A percentile compares a stretch with the other conserved stretches of the same genome.
Evolutionary conservation across 2,329 filamentous ascomycete genomes (phyloP).

Genomic region (Phyllosticta ampelicida): DNA sequence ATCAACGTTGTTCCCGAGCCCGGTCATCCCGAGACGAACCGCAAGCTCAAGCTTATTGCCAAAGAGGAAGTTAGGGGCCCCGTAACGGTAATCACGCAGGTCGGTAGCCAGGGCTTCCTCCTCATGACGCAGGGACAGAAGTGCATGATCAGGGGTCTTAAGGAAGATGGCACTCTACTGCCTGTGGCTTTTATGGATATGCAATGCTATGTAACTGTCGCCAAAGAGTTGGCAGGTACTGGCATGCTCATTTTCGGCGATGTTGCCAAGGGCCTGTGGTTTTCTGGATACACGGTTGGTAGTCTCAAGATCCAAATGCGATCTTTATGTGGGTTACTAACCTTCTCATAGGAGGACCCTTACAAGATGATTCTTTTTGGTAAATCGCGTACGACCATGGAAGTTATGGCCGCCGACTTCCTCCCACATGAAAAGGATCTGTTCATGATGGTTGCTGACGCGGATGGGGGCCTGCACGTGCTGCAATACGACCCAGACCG

Average conservation of each 20-base stretch:
- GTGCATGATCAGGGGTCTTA: constrained; percentile 89
- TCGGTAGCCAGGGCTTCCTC: constrained; percentile 79
- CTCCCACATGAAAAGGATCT: constrained; percentile 75
- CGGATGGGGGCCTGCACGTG: constrained; percentile 76
- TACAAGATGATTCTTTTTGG: constrained; percentile 92
- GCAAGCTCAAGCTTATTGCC: constrained; percentile 72
- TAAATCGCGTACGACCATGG: constrained; percentile 68
- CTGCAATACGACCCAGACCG: constrained; percentile 92
- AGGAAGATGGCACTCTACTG: constrained; percentile 84
- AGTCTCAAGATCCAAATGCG: neutral
- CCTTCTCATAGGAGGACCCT: constrained; percentile 60
- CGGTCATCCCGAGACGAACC: constrained; percentile 72
- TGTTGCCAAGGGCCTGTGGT: constrained; percentile 89
- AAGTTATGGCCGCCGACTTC: constrained; percentile 75
- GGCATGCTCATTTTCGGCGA: constrained; percentile 83
- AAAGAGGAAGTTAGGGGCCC: constrained; percentile 88
- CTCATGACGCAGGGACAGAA: constrained; percentile 91
- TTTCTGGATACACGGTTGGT: constrained; percentile 73
- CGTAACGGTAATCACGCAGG: constrained; percentile 74
- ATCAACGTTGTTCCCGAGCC: constrained; percentile 87
- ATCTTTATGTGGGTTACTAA: constrained; percentile 1
- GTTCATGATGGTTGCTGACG: constrained; percentile 72
- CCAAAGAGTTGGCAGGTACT: constrained; percentile 72
- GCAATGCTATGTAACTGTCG: constrained; percentile 82
- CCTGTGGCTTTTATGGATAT: constrained; percentile 97